Evolutionary conservation across 2,329 filamentous ascomycete genomes (phyloP).

Genomic region (Mycosphaerella sp.): DNA sequence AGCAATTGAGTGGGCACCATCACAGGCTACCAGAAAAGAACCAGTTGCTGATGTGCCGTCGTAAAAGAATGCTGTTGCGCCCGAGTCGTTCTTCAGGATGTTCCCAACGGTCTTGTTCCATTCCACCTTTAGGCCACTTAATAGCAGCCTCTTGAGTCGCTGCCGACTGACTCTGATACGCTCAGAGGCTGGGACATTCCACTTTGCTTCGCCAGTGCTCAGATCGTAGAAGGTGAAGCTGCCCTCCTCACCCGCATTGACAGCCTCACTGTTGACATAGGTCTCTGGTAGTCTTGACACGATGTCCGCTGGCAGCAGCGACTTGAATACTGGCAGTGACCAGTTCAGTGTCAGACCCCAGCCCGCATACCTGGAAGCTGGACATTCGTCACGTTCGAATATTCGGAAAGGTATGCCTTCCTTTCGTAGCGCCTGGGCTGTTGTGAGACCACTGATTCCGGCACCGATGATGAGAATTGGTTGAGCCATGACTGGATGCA

Average conservation of each 20-base stretch:
- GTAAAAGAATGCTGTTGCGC: constrained; percentile 6
- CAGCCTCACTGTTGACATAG: constrained; percentile 51
- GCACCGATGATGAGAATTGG: constrained; percentile 23
- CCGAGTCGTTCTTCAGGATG: constrained; percentile 1
- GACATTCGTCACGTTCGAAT: constrained; percentile 21
- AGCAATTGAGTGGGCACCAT: constrained; percentile 11
- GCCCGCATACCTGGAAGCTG: constrained; percentile 13
- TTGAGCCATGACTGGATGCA: background rate
- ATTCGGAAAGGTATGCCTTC: constrained; percentile 16
- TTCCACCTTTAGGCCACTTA: constrained; percentile 9
- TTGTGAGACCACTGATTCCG: constrained; percentile 19
- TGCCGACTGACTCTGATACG: constrained; percentile 13
- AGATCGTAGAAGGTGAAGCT: constrained; percentile 54
- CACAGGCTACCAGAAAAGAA: constrained; percentile 13
- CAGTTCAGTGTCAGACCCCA: constrained; percentile 62
- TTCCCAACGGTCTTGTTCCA: constrained; percentile 11
- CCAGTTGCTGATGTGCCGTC: constrained; percentile 11
- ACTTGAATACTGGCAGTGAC: constrained; percentile 50
- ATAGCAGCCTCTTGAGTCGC: constrained; percentile 2
- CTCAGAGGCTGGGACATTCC: constrained; percentile 20
- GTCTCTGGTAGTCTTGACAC: constrained; percentile 44
- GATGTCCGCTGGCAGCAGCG: constrained; percentile 47
- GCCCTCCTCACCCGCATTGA: constrained; percentile 43
- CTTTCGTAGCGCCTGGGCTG: constrained; percentile 21
- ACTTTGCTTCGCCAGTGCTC: constrained; percentile 36